phyloP scores from a whole-genome alignment of 352 stramenopile genomes.

The Chrysophaeum taylorii region DNA sequence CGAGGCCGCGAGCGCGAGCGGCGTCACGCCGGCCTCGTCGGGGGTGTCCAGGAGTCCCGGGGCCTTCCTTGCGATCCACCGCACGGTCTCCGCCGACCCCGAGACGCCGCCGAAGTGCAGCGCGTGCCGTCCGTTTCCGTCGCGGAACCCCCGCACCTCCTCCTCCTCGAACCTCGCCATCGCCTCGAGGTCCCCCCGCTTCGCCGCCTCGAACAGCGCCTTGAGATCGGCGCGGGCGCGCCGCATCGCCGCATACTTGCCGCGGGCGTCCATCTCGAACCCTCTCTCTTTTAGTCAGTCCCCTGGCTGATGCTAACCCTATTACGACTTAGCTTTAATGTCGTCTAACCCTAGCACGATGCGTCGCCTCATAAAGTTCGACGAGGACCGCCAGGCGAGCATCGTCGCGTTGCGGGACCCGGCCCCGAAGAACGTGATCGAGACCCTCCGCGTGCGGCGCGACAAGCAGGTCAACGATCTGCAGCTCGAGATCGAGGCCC shows the following conservation, averaged over 20 bases:
- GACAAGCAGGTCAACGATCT: too few relatives aligned
- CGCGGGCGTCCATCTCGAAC: background rate
- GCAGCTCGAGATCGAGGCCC: too few relatives aligned
- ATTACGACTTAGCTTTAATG: too few relatives aligned
- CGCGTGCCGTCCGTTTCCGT: background rate
- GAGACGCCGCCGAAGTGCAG: background rate
- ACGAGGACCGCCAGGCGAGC: too few relatives aligned
- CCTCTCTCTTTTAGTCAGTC: too few relatives aligned
- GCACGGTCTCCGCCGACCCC: background rate
- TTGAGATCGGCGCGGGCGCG: background rate
- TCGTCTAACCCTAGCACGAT: too few relatives aligned
- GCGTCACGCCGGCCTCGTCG: background rate
- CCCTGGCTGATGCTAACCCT: too few relatives aligned
- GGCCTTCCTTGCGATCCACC: background rate
- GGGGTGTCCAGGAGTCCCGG: background rate
- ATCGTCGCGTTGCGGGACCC: too few relatives aligned
- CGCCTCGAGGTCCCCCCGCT: background rate
- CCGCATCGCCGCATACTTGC: background rate
- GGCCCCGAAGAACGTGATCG: constrained; percentile 4
- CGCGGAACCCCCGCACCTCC: too few relatives aligned
- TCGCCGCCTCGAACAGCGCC: constrained; percentile 10
- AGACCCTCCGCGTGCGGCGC: background rate
- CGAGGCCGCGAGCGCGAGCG: background rate
- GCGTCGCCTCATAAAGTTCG: too few relatives aligned
- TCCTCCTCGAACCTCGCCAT: too few relatives aligned